Evolutionary conservation across 148 eudicot genomes (phyloP).

Genomic region (Cornus controversa): DNA sequence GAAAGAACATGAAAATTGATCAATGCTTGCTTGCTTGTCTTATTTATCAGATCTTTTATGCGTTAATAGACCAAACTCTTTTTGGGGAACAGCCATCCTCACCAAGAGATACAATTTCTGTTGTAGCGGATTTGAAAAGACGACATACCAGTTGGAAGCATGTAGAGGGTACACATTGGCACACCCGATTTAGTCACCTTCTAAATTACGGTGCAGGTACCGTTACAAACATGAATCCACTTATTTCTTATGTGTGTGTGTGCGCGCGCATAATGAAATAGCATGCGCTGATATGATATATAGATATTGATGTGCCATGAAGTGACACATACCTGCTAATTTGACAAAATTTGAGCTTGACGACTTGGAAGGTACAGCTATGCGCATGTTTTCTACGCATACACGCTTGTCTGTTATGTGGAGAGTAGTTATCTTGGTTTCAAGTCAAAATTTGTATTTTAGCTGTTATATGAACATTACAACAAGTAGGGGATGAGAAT

Average conservation of each 20-base stretch:
- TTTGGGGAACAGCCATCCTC: slow-evolving; percentile 57
- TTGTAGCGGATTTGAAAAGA: slow-evolving; percentile 67
- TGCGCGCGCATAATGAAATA: background rate
- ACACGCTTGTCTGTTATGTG: background rate
- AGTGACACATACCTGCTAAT: background rate
- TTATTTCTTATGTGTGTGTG: background rate
- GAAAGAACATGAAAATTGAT: slow-evolving; percentile 5
- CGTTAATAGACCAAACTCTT: slow-evolving; percentile 78
- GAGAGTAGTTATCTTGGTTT: background rate
- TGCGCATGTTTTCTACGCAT: background rate
- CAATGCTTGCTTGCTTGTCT: background rate
- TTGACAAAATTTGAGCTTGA: no score
- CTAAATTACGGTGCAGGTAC: slow-evolving; percentile 93
- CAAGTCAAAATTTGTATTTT: background rate
- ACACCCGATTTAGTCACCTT: slow-evolving; percentile 87
- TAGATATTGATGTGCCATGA: background rate
- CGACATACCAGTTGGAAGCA: slow-evolving; percentile 78
- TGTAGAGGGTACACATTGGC: slow-evolving; percentile 93
- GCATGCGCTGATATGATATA: background rate
- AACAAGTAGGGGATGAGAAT: background rate
- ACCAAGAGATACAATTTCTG: slow-evolving; percentile 51
- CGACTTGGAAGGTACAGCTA: background rate
- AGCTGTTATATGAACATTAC: background rate
- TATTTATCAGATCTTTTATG: slow-evolving; percentile 70
- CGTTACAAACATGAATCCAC: background rate